phyloP scores from a whole-genome alignment of 768 basidiomycete genomes.

The Stropharia rugosoannulata region DNA sequence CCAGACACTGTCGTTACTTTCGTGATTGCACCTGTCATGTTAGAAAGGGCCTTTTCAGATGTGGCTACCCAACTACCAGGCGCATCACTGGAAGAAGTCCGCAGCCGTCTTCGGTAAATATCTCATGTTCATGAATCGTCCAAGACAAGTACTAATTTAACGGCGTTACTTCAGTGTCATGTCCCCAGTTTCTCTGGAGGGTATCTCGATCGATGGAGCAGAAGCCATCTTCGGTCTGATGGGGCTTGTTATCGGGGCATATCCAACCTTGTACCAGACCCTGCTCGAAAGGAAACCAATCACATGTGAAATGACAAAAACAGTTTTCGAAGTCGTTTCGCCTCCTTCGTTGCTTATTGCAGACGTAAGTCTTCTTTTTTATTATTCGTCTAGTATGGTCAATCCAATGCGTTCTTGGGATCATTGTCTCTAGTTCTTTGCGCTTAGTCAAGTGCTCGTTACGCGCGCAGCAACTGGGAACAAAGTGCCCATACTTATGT shows the following conservation, averaged over 20 bases:
- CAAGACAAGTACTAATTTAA: background rate
- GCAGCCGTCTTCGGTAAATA: background rate
- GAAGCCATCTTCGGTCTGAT: background rate
- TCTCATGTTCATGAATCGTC: background rate
- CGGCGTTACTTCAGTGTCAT: too few relatives aligned
- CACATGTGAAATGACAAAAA: conserved; percentile 9
- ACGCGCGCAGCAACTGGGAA: conserved; percentile 2
- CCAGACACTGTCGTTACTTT: conserved; percentile 6
- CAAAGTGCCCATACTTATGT: conserved; percentile 1
- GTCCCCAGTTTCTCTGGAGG: background rate
- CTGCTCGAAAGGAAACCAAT: conserved; percentile 7
- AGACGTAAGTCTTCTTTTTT: conserved; percentile 1
- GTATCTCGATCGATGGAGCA: background rate
- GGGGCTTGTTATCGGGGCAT: background rate
- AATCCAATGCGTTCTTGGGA: too few relatives aligned
- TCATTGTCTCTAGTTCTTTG: background rate
- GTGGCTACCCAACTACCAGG: conserved; percentile 2
- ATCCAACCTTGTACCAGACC: conserved; percentile 3
- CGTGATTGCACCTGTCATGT: conserved; percentile 1
- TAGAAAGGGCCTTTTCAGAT: conserved; percentile 8
- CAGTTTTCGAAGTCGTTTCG: conserved; percentile 4
- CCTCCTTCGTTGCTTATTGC: conserved; percentile 7
- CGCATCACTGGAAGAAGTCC: background rate
- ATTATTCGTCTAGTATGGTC: background rate
- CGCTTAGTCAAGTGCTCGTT: background rate